phyloP scores from a whole-genome alignment of 1,139 yeast genomes.

The Pichia sp. region DNA sequence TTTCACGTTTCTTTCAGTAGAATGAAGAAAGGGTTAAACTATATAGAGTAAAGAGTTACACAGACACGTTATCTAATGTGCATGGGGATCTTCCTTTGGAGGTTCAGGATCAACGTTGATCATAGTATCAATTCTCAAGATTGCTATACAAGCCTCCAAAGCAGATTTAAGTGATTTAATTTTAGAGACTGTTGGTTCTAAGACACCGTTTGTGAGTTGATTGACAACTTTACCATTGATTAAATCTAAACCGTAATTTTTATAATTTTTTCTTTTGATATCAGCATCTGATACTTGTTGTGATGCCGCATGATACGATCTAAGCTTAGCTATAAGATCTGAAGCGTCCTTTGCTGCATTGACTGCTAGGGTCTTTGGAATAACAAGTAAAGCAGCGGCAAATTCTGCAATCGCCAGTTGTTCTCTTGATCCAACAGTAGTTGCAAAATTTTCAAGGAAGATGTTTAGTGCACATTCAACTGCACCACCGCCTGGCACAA shows the following conservation, averaged over 20 bases:
- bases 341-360: slow-evolving; percentile 97
- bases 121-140: slow-evolving; percentile 96
- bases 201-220: slow-evolving; percentile 75
- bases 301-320: slow-evolving; percentile 95
- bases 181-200: slow-evolving; percentile 93
- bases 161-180: slow-evolving; percentile 91
- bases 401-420: slow-evolving; percentile 98
- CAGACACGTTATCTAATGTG: slow-evolving; percentile 33
- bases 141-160: slow-evolving; percentile 96
- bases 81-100: slow-evolving; percentile 83
- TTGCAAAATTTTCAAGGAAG: slow-evolving; percentile 93
- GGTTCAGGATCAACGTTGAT: slow-evolving; percentile 96
- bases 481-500: slow-evolving; percentile 99
- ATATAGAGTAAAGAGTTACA: background rate
- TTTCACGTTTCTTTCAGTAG: no score
- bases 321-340: slow-evolving; percentile 87
- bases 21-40: background rate
- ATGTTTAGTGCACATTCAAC: slow-evolving; percentile 95
- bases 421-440: slow-evolving; percentile 95
- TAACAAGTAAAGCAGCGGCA: slow-evolving; percentile 80
- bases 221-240: slow-evolving; percentile 88
- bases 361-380: slow-evolving; percentile 94
- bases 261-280: slow-evolving; percentile 74
- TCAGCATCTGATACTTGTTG: slow-evolving; percentile 82
- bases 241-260: slow-evolving; percentile 87